Evolutionary conservation across 1,284 basidiomycete genomes (phyloP), one percentile per base, ranked within the genome.

Genomic region (Golubevia sp.): DNA sequence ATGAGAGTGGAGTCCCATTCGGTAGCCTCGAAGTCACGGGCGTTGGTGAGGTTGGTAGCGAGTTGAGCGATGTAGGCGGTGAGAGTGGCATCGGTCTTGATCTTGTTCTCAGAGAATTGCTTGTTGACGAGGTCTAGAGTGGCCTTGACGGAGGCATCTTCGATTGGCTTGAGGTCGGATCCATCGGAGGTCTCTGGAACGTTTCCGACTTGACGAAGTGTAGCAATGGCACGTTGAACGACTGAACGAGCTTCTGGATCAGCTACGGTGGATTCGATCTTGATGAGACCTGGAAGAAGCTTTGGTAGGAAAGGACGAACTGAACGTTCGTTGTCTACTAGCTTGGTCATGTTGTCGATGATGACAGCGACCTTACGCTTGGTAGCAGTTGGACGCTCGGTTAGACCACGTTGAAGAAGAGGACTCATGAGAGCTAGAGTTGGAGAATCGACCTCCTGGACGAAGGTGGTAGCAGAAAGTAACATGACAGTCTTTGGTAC

Each of bases 381-480:
- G 61, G 77, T 83, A 61, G 80, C 76, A 55, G 80, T 83, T 59
- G 80, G 79, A 26, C 80, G 75, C 77, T 83, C 80, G 59, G 68
- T 71, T 13, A 98, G 89, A 90, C 97, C 97, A 88, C 97, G 94
- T 70, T 92, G 90, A 68, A 99, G 89, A 53, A 99, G 91, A 79
- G 96, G 97, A 66, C 96, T 96, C 93, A 99, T 98, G 76, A 99
- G 91, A 75, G 97, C 97, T 78, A 99, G 91, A 73, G 97, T 99
- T 68, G 97, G 90, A 69, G 96, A 95, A 85, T 99, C 97, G 87
- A 99, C 97, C 88, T 99, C 97, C 69, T 95, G 94, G 90, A 99
- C 97, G 91, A 99, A 99, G 85, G 97, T 99, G 86, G 97, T 99
- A 66, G 97, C 91, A 85, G 95, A 95, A 86, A 99, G 94, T 86